Conservation (phyloP, 495 filamentous ascomycete species). For the Neurospora sp. region DNA sequence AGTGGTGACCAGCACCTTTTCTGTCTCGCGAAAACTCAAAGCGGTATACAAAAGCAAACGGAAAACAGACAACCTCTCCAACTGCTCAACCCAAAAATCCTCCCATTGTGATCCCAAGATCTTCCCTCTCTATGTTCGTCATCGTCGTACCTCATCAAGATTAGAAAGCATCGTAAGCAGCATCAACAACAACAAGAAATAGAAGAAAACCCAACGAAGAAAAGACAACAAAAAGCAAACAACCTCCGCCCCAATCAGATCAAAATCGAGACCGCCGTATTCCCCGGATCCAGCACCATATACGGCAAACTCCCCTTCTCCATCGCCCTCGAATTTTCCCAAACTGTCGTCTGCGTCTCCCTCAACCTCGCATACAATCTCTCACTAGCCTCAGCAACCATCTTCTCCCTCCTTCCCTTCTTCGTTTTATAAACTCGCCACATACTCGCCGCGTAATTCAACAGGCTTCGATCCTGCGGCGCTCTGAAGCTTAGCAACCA, state of each 20-base stretch:
- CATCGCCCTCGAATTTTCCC: slow-evolving; percentile 16
- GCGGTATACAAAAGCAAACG: not conserved
- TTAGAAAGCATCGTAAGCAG: not conserved
- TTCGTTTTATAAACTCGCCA: slow-evolving; percentile 21
- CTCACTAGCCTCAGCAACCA: slow-evolving; percentile 15
- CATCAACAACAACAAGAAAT: not conserved
- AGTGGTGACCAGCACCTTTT: not conserved
- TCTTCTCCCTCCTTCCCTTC: slow-evolving; percentile 2
- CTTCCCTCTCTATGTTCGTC: not conserved
- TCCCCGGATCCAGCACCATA: slow-evolving; percentile 31
- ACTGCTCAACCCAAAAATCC: not conserved
- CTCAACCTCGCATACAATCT: slow-evolving; percentile 16
- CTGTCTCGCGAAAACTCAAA: not conserved
- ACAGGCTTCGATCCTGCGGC: slow-evolving; percentile 25
- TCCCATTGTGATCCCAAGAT: not conserved
- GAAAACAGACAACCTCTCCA: not conserved
- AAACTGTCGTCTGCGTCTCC: slow-evolving; percentile 16
- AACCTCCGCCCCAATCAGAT: slow-evolving; percentile 12
- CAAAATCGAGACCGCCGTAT: slow-evolving; percentile 31
- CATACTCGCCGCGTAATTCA: slow-evolving; percentile 28
- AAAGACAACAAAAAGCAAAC: not conserved
- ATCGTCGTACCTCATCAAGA: not conserved
- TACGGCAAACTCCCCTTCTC: slow-evolving; percentile 27
- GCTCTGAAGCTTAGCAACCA: slow-evolving; percentile 35
- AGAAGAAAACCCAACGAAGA: not conserved